A percentile compares a stretch with the other conserved stretches of the same genome.
Conservation (phyloP, 352 stramenopile genomes). For the Elongisporangium prolatum region DNA sequence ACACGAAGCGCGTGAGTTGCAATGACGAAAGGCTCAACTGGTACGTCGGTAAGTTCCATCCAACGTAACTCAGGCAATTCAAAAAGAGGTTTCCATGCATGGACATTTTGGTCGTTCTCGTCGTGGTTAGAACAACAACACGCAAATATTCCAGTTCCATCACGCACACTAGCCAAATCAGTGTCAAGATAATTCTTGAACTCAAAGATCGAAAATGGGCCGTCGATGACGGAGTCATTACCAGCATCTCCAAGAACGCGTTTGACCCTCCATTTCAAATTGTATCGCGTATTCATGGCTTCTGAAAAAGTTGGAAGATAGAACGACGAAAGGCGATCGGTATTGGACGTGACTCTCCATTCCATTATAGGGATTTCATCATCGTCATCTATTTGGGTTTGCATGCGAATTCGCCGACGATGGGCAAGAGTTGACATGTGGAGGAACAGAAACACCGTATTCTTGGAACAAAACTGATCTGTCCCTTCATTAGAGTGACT, state of each 20-base stretch:
- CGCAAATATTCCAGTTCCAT: constrained; percentile 37
- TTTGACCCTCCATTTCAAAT: constrained; percentile 62
- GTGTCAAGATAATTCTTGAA: constrained; percentile 55
- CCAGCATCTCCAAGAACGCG: constrained; percentile 14
- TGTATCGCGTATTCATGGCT: constrained; percentile 41
- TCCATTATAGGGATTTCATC: constrained; percentile 72
- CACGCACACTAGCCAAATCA: constrained; percentile 22
- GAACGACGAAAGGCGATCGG: background rate
- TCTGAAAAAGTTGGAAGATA: background rate
- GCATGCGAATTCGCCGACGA: constrained; percentile 11
- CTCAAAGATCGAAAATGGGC: constrained; percentile 48
- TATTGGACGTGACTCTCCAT: constrained; percentile 1
- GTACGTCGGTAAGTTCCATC: constrained; percentile 71
- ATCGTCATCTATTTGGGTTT: constrained; percentile 18
- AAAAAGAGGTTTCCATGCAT: constrained; percentile 58
- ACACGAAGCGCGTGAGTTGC: constrained; percentile 48
- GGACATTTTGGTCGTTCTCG: constrained; percentile 20
- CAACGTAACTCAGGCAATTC: constrained; percentile 72
- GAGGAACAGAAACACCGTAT: constrained; percentile 54
- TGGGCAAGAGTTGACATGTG: constrained; percentile 63
- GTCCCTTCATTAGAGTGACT: constrained; percentile 34
- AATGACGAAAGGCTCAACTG: constrained; percentile 37
- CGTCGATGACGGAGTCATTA: constrained; percentile 17
- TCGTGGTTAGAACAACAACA: constrained; percentile 65
- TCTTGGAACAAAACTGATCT: constrained; percentile 43